phyloP scores from a whole-genome alignment of 495 filamentous ascomycete species.

The Cercophora samala region DNA sequence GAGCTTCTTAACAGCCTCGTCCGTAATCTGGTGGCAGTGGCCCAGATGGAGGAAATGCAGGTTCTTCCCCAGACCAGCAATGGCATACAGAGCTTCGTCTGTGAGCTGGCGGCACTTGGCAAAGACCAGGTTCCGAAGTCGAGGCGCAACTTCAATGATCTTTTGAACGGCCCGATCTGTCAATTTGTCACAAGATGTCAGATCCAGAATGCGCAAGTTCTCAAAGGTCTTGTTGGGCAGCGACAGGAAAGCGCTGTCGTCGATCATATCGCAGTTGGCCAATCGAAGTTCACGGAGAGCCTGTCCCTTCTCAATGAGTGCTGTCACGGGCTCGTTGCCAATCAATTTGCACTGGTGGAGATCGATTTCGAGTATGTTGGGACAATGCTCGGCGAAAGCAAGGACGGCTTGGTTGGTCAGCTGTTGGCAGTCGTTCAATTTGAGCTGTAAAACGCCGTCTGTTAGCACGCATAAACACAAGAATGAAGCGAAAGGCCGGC shows the following conservation, averaged over 20 bases:
- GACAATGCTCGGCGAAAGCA: slow-evolving; percentile 83
- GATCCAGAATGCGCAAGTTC: slow-evolving; percentile 85
- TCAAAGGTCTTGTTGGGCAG: slow-evolving; percentile 69
- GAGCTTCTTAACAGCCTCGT: slow-evolving; percentile 75
- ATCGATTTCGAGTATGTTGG: slow-evolving; percentile 93
- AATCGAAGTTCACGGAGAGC: slow-evolving; percentile 86
- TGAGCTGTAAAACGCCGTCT: slow-evolving; percentile 58
- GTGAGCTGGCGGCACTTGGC: slow-evolving; percentile 93
- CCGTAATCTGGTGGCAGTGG: slow-evolving; percentile 88
- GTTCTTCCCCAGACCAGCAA: slow-evolving; percentile 88
- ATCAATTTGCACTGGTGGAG: slow-evolving; percentile 80
- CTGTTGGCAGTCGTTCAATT: slow-evolving; percentile 84
- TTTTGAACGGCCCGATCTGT: slow-evolving; percentile 82
- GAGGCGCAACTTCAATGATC: slow-evolving; percentile 80
- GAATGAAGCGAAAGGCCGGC: not conserved
- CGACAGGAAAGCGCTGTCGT: slow-evolving; percentile 79
- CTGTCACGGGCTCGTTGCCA: slow-evolving; percentile 74
- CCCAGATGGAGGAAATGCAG: slow-evolving; percentile 94
- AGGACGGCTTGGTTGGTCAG: slow-evolving; percentile 75
- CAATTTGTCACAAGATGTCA: slow-evolving; percentile 80
- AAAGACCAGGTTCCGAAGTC: slow-evolving; percentile 86
- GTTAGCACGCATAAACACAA: slow-evolving; percentile 24
- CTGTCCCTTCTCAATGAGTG: slow-evolving; percentile 68
- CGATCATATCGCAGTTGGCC: slow-evolving; percentile 75
- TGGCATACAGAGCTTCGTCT: slow-evolving; percentile 81